A percentile compares a stretch with the other conserved stretches of the same genome.
Conservation (phyloP, 257 asterid species). For the Nicotiana knightiana region DNA sequence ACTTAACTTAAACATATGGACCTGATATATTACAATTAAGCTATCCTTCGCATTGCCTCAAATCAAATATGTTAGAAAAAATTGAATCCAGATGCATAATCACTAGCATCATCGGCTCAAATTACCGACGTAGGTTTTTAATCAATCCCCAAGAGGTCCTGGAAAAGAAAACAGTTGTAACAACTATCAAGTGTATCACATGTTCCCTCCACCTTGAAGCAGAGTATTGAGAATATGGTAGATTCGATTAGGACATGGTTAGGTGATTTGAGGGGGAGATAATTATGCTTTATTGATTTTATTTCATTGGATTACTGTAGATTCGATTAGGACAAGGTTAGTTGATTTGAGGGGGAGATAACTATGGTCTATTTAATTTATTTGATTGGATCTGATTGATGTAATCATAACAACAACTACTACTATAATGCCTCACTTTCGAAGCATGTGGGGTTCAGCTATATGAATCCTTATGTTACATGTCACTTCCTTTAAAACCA, state of each 20-base stretch:
- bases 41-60: no score
- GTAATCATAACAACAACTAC: neutral
- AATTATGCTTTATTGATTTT: no score
- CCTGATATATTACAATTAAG: no score
- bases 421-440: neutral
- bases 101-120: no score
- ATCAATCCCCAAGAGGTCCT: neutral
- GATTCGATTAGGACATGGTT: neutral
- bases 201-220: neutral
- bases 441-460: neutral
- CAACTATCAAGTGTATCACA: neutral
- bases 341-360: neutral
- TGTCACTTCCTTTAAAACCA: neutral
- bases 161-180: neutral
- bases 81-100: no score
- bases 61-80: no score
- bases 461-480: neutral
- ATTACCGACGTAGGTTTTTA: no score
- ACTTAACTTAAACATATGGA: no score
- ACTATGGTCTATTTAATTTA: neutral
- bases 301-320: no score
- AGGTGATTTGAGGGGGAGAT: neutral
- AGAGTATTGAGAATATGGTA: neutral
- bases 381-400: no score
- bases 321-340: neutral